These are phyloP conservation scores for Durio zibethinus DNA, from an alignment of 345 rosid species.

Conservation along the genomic window DNA sequence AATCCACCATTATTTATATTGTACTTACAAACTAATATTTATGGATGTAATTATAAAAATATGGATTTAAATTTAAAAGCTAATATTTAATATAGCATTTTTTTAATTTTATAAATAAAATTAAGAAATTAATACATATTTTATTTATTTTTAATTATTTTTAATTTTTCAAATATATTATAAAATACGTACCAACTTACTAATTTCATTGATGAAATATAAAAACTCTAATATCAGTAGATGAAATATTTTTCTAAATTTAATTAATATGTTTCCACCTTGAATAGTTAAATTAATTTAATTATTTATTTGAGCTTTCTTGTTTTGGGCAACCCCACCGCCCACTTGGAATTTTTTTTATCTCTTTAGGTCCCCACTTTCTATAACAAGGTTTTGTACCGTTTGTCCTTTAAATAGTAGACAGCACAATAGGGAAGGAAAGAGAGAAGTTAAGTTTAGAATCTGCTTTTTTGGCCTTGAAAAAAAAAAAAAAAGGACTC, in stretches of 20 bases:
- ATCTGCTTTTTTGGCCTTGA: conserved; percentile 18
- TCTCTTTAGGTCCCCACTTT: conserved; percentile 42
- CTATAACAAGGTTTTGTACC: conserved; percentile 52
- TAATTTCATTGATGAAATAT: too few species aligned
- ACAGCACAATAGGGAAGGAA: conserved; percentile 33
- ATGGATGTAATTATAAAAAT: not conserved
- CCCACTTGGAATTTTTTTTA: conserved; percentile 32
- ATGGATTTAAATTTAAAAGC: not conserved
- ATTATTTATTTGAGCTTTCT: not conserved
- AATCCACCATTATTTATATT: too few species aligned
- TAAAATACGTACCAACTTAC: too few species aligned
- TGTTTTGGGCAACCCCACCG: conserved; percentile 18
- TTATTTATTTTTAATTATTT: too few species aligned
- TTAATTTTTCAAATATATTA: too few species aligned
- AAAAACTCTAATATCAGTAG: too few species aligned
- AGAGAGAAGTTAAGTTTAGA: not conserved
- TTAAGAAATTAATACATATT: too few species aligned
- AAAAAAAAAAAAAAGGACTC: conserved; percentile 21
- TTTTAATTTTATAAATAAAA: too few species aligned
- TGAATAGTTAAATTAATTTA: not conserved
- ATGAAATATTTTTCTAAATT: too few species aligned
- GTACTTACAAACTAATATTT: too few species aligned
- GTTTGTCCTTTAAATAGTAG: conserved; percentile 51
- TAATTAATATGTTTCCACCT: too few species aligned
- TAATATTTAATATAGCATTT: too few species aligned